These are phyloP conservation scores for Paecilomyces sp. DNA, from an alignment of 2,329 filamentous ascomycete species.

Conservation along the genomic window DNA sequence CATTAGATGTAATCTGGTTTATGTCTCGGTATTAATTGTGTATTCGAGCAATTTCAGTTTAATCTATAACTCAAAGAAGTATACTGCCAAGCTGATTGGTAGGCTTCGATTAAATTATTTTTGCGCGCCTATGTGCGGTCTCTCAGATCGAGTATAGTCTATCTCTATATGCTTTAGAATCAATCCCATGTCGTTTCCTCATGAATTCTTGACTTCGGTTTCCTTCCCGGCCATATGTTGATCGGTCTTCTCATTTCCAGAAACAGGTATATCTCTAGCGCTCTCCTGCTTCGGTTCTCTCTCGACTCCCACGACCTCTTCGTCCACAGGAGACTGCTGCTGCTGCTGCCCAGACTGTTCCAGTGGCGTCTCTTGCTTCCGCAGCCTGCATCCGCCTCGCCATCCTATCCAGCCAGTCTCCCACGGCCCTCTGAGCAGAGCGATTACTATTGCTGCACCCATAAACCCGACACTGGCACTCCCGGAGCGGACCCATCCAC, in stretches of 20 bases:
- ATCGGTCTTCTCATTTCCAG: not conserved
- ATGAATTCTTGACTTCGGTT: not conserved
- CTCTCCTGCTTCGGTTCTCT: not conserved
- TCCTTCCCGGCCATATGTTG: not conserved
- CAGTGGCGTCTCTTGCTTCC: constrained; percentile 9
- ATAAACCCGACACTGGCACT: constrained; percentile 52
- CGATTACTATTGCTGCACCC: constrained; percentile 41
- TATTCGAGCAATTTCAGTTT: not conserved
- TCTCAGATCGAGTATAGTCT: not conserved
- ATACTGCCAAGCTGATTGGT: not conserved
- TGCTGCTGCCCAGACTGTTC: not conserved
- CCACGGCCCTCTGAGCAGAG: constrained; percentile 46
- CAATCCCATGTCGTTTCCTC: not conserved
- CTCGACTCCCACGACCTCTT: not conserved
- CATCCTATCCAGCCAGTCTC: constrained; percentile 55
- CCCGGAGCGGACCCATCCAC: constrained; percentile 52
- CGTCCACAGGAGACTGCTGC: not conserved
- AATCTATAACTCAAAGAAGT: not conserved
- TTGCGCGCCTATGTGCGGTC: not conserved
- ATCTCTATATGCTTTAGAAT: not conserved
- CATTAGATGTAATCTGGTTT: too few species aligned
- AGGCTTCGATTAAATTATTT: not conserved
- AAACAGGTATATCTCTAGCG: not conserved
- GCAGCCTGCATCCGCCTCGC: constrained; percentile 49
- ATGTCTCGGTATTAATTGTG: too few species aligned